Base-by-base conservation (phyloP, 495 filamentous ascomycete species). In the Xylaria curta region DNA sequence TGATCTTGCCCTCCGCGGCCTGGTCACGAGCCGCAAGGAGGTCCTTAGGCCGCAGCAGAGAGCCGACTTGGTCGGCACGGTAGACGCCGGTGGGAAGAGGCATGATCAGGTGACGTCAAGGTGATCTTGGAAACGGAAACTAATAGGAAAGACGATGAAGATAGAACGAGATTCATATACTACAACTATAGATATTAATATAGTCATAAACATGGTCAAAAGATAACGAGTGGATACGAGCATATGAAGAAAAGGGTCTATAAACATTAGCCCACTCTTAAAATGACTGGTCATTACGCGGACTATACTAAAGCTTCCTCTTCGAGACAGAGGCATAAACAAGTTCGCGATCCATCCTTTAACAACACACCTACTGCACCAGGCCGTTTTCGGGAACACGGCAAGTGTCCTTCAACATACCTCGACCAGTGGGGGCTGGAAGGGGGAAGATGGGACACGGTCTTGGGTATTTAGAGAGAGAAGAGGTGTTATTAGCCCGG, bases 51-150 rank as follows among this genome's bases (percentile, higher is more conserved):
- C 84, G 81, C 10, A 85, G 76, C 64, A 85, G 81, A 42, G 82
- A 84, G 69, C 84, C 83, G 76, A 85, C 84, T 73, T 85, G 84
- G 79, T 85, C 84, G 76, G 84, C 81, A 72, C 83, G 83, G 73
- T 84, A 85, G 73, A 85, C 81, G 68, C 84, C 84, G 42, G 77
- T 78, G 21, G 84, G 84, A 54, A 85, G 82, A 75, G 81, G 77
- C 84, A 85, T 85, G 44, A 44, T 70, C 40, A 26, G 36, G n/a
- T 4, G 42, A 38, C 36, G n/a, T 28, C 17, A 33, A 65, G 62
- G 36, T 15, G 33, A 24, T 49, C 7, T 49, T 49, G 9, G 44
- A 3, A 40, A 53, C 4, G 54, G 26, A n/a, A n/a, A 28, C 31
- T 46, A 19, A 66, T 17, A 17, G 28, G 58, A 12, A n/a, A 40